These are phyloP conservation scores for Pseudomicrostroma phylloplanum DNA, from an alignment of 1,284 basidiomycete species.

Conservation along the genomic window DNA sequence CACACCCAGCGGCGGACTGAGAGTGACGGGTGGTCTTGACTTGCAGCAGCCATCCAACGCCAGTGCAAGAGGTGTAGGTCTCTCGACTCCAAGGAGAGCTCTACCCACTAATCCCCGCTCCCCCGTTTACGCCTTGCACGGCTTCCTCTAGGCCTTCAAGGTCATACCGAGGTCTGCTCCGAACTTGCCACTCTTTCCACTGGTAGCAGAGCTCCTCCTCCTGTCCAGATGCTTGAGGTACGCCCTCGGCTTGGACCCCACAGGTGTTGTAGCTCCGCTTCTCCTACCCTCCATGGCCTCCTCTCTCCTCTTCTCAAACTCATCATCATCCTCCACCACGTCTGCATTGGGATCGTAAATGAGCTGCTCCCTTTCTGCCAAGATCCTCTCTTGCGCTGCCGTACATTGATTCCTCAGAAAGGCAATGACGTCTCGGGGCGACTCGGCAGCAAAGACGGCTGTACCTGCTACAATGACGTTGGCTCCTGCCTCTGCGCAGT, in stretches of 20 bases:
- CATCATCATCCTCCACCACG: constrained; percentile 23
- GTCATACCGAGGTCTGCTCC: constrained; percentile 3
- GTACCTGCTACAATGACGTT: constrained; percentile 98
- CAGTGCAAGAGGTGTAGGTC: too few relatives aligned
- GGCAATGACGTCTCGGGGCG: constrained; percentile 59
- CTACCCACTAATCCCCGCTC: too few relatives aligned
- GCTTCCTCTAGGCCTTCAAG: constrained; percentile 1
- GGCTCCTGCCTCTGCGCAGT: constrained; percentile 82
- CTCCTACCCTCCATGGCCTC: constrained; percentile 1
- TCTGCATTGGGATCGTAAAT: constrained; percentile 16
- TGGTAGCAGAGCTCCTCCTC: constrained; percentile 1
- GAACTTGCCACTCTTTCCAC: constrained; percentile 7
- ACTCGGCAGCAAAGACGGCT: constrained; percentile 77
- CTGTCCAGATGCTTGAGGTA: constrained; percentile 7
- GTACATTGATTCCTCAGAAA: constrained; percentile 40
- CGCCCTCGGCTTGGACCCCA: neutral
- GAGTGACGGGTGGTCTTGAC: too few relatives aligned
- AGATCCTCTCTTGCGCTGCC: constrained; percentile 45
- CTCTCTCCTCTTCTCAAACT: constrained; percentile 5
- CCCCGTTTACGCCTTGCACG: too few relatives aligned
- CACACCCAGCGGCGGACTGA: too few relatives aligned
- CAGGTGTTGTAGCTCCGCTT: constrained; percentile 2
- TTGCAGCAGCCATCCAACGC: too few relatives aligned
- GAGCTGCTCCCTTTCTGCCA: constrained; percentile 38
- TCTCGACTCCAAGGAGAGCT: too few relatives aligned